These are phyloP conservation scores for Zygnema circumcarinatum DNA, from an alignment of 139 green algal genomes.

Conservation along the genomic window DNA sequence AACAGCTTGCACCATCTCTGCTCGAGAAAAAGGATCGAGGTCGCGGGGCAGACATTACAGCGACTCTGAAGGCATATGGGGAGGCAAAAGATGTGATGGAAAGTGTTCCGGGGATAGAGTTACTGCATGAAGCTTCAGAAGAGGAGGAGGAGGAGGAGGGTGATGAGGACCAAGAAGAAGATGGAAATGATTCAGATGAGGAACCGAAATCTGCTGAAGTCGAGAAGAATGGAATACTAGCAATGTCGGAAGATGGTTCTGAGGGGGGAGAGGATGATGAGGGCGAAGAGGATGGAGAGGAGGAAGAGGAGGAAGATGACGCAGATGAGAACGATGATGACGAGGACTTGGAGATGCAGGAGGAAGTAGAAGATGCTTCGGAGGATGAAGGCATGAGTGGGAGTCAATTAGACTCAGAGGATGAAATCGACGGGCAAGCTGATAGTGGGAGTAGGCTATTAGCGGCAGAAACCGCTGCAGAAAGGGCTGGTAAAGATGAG, in stretches of 20 bases:
- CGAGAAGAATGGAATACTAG: neutral
- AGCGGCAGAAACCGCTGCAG: neutral
- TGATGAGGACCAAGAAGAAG: conserved; percentile 31
- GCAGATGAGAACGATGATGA: conserved; percentile 30
- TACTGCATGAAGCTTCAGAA: conserved; percentile 74
- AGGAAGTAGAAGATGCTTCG: conserved; percentile 33
- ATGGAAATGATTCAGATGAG: conserved; percentile 49
- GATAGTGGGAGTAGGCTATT: neutral
- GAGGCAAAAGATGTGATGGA: conserved; percentile 29
- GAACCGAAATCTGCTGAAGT: conserved; percentile 35
- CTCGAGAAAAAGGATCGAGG: conserved; percentile 91
- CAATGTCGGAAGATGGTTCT: conserved; percentile 15
- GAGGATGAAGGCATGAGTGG: conserved; percentile 25
- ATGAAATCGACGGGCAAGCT: neutral
- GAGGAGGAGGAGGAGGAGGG: conserved; percentile 34
- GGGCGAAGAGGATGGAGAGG: conserved; percentile 42
- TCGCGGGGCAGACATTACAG: conserved; percentile 73
- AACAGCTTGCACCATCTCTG: conserved; percentile 81
- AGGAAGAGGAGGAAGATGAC: conserved; percentile 40
- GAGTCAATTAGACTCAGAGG: neutral
- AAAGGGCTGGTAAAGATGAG: too few species aligned
- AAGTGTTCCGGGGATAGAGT: conserved; percentile 81
- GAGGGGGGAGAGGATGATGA: conserved; percentile 59
- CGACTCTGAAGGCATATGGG: conserved; percentile 57
- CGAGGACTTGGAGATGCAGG: neutral